A percentile compares a stretch with the other conserved stretches of the same genome.
Evolutionary conservation across 495 filamentous ascomycete genomes (phyloP).

Genomic region (Podospora appendiculata): DNA sequence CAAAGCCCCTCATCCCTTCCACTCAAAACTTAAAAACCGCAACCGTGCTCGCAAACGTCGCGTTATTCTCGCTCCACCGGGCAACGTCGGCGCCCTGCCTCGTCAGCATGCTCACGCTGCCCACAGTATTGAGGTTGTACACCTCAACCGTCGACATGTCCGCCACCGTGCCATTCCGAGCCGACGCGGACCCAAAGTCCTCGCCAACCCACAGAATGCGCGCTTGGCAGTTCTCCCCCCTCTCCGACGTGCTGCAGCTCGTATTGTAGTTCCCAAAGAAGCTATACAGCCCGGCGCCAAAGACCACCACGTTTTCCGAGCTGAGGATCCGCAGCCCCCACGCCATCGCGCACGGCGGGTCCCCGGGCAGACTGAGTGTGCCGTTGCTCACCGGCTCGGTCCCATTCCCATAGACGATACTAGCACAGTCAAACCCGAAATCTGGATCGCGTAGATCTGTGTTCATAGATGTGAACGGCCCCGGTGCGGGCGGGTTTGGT

Average conservation of each 20-base stretch:
- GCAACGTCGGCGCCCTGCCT: conserved; percentile 15
- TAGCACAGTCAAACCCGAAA: conserved; percentile 42
- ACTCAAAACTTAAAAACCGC: conserved; percentile 11
- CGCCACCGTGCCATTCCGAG: not conserved
- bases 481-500: conserved; percentile 65
- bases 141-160: conserved; percentile 6
- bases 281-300: conserved; percentile 71
- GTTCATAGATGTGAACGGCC: conserved; percentile 55
- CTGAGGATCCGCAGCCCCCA: conserved; percentile 73
- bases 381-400: conserved; percentile 44
- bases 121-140: conserved; percentile 27
- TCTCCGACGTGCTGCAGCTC: conserved; percentile 51
- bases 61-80: conserved; percentile 17
- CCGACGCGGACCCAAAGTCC: not conserved
- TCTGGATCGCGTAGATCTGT: conserved; percentile 63
- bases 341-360: conserved; percentile 43
- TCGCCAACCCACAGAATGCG: conserved; percentile 46
- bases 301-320: conserved; percentile 56
- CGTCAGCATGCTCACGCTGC: conserved; percentile 26
- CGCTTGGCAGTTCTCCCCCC: conserved; percentile 71
- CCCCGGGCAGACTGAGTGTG: conserved; percentile 10
- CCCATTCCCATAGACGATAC: conserved; percentile 36
- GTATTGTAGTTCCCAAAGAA: conserved; percentile 86
- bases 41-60: conserved; percentile 22
- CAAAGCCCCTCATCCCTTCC: too few species aligned